Base-by-base conservation (phyloP, 805 yeast genomes). In the Teunomyces panamensis region DNA sequence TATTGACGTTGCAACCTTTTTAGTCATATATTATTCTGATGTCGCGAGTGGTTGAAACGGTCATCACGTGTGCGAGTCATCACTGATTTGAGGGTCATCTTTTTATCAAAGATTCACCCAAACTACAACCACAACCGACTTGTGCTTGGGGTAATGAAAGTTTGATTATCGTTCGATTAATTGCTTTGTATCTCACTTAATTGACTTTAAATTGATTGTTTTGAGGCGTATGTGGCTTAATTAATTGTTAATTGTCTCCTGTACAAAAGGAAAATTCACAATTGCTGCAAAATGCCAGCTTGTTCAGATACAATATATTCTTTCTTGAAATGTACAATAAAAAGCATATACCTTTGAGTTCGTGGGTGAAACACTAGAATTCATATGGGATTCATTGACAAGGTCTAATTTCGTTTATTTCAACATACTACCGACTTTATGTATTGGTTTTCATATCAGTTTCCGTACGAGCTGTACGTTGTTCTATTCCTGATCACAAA, bases 201-300 rank as follows among this genome's bases (percentile, higher is more conserved):
- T 20, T 4, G 24, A 20, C 24, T 20, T 20, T 20, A 20, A 5
- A 4, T 20, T 5, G 24, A 20, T 20, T 20, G 24, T 20, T 20
- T 20, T 20, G 24, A 20, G 24, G 24, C 24, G 24, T 20, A 20
- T 20, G 24, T 20, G 24, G 24, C 24, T 20, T 20, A 20, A 20
- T 17, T 17, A 3, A 17, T 17, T 20, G 24, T 20, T 20, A 5
- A 20, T 20, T 6, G 6, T 20, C 30, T 37, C 41, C 41, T 37
- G 41, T 37, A 37, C 26, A 37, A 13, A 26, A 9, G 14, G 30
- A 20, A 20, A 20, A 20, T 20, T 17, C 41, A 26, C 30, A 37
- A 37, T 37, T 37, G 41, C 41, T 37, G 41, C 41, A 37, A 37
- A 37, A 26, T 26, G 14, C 41, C 29, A 20, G 24, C 6, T 20